phyloP scores from a whole-genome alignment of 225 moss, liverwort and hornwort genomes.

The Marchantia paleacea region DNA sequence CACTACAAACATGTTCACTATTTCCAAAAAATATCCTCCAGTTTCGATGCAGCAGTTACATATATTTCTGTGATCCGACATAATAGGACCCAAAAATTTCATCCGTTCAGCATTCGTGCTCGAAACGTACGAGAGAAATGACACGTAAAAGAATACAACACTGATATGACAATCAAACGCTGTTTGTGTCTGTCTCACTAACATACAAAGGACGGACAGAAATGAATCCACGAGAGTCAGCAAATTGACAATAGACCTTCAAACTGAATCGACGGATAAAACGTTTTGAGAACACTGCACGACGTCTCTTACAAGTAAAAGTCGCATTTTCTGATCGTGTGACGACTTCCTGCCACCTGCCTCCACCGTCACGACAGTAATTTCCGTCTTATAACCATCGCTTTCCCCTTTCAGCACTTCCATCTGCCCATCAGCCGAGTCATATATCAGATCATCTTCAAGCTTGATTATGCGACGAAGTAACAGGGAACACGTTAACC shows the following conservation, averaged over 20 bases:
- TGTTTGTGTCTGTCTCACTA: background rate
- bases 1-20: background rate
- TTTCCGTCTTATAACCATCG: slow-evolving; percentile 62
- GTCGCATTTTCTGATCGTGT: slow-evolving; percentile 49
- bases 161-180: background rate
- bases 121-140: background rate
- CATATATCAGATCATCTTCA: background rate
- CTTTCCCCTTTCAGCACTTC: slow-evolving; percentile 57
- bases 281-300: background rate
- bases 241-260: background rate
- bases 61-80: background rate
- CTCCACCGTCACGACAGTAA: slow-evolving; percentile 72
- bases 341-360: slow-evolving; percentile 49
- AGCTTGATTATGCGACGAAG: background rate
- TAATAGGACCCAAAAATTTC: background rate
- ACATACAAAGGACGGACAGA: background rate
- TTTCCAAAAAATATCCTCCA: background rate
- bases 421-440: slow-evolving; percentile 34
- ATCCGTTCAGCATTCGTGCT: background rate
- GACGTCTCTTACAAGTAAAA: slow-evolving; percentile 49
- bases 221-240: background rate
- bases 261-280: background rate
- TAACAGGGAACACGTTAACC: background rate
- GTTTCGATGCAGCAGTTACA: no score
- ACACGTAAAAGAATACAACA: background rate